Conservation (phyloP, 768 basidiomycete genomes). For the Leucocoprinus sp. region DNA sequence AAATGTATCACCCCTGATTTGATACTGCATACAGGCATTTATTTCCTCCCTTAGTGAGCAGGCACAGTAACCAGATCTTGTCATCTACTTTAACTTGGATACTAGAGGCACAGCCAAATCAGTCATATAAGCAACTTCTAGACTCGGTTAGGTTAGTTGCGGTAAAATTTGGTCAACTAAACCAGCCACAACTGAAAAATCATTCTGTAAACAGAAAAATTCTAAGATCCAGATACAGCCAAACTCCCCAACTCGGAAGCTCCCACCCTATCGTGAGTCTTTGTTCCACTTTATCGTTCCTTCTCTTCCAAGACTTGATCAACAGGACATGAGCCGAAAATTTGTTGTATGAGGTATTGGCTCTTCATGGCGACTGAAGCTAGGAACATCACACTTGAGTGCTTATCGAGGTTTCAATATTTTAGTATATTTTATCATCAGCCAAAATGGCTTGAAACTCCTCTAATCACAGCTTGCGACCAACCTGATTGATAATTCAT, state of each 20-base stretch:
- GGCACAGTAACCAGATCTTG: background rate
- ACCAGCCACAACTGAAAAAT: background rate
- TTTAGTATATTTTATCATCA: too few species aligned
- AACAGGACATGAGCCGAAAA: conserved; percentile 28
- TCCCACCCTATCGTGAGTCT: conserved; percentile 56
- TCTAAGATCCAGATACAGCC: conserved; percentile 50
- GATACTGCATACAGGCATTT: conserved; percentile 45
- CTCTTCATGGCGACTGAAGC: too few species aligned
- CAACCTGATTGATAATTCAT: too few species aligned
- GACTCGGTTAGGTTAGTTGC: conserved; percentile 46
- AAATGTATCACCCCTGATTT: background rate
- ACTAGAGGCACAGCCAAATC: conserved; percentile 40
- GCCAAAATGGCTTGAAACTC: too few species aligned
- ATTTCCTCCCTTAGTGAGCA: conserved; percentile 42
- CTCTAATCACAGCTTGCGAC: too few species aligned
- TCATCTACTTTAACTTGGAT: background rate
- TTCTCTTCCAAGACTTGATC: background rate
- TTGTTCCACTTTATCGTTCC: background rate
- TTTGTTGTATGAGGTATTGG: conserved; percentile 28
- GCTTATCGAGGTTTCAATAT: too few species aligned
- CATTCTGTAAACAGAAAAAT: conserved; percentile 37
- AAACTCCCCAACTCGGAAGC: conserved; percentile 68
- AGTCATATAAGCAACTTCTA: conserved; percentile 61
- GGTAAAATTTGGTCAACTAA: background rate
- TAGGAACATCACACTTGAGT: too few species aligned